Conservation (phyloP, 23 red algal species). For the Agarophyton chilense region DNA sequence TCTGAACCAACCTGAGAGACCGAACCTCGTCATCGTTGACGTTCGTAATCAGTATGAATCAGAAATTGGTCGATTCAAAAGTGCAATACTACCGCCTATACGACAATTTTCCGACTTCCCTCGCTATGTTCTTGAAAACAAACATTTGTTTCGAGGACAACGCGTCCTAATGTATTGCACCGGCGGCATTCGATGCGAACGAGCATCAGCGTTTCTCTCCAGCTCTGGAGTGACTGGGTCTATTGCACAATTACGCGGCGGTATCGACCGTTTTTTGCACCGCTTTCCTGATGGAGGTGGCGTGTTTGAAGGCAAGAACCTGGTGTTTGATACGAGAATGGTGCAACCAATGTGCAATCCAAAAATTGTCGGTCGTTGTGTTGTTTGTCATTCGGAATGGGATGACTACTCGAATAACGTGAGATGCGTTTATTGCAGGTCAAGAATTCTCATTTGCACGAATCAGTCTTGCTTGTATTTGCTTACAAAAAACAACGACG, state of each 20-base stretch:
- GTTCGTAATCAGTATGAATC: slow-evolving; percentile 62
- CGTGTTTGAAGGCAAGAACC: slow-evolving; percentile 68
- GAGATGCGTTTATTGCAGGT: slow-evolving; percentile 39
- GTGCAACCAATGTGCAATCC: slow-evolving; percentile 8
- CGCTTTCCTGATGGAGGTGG: slow-evolving; percentile 51
- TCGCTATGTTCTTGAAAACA: slow-evolving; percentile 1
- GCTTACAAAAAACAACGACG: neutral
- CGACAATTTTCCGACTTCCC: slow-evolving; percentile 68
- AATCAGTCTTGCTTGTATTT: neutral
- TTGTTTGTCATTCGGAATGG: slow-evolving; percentile 29
- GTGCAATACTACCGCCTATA: slow-evolving; percentile 36
- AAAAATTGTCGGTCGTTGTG: slow-evolving; percentile 38
- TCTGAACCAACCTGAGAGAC: neutral
- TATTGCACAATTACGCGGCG: slow-evolving; percentile 47
- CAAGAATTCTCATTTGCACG: slow-evolving; percentile 27
- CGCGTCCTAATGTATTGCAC: slow-evolving; percentile 74
- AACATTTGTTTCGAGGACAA: slow-evolving; percentile 18
- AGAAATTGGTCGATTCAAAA: slow-evolving; percentile 59
- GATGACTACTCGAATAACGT: slow-evolving; percentile 65
- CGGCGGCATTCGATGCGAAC: slow-evolving; percentile 67
- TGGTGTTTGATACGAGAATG: slow-evolving; percentile 63
- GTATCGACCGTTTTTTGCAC: slow-evolving; percentile 57
- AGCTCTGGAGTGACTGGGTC: slow-evolving; percentile 16
- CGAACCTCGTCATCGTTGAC: slow-evolving; percentile 31
- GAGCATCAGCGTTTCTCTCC: slow-evolving; percentile 31